These are phyloP conservation scores for Lodderomyces parapsilosis DNA, from an alignment of 1,139 yeast species.

Conservation along the genomic window DNA sequence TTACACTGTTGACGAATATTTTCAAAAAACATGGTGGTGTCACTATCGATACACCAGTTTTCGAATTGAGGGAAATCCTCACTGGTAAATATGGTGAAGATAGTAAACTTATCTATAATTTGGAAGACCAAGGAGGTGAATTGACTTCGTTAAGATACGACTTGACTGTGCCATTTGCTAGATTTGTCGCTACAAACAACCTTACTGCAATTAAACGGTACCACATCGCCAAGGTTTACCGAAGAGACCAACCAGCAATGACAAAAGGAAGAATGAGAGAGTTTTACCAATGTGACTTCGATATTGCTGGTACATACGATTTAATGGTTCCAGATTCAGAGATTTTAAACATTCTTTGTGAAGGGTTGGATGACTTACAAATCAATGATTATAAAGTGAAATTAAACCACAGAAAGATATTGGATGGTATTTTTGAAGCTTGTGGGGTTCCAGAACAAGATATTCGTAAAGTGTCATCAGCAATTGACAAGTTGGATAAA, in stretches of 20 bases:
- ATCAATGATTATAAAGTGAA: slow-evolving; percentile 87
- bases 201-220: slow-evolving; percentile 86
- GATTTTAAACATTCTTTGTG: slow-evolving; percentile 73
- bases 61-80: slow-evolving; percentile 89
- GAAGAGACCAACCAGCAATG: slow-evolving; percentile 99
- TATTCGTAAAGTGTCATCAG: slow-evolving; percentile 88
- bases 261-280: slow-evolving; percentile 99
- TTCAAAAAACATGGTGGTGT: slow-evolving; percentile 98
- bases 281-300: slow-evolving; percentile 97
- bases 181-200: slow-evolving; percentile 94
- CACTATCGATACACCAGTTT: slow-evolving; percentile 96
- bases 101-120: slow-evolving; percentile 88
- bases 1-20: slow-evolving; percentile 63
- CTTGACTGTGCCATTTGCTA: slow-evolving; percentile 95
- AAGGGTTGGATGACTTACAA: slow-evolving; percentile 81
- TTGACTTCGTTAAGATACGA: slow-evolving; percentile 92
- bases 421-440: slow-evolving; percentile 92
- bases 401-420: slow-evolving; percentile 89
- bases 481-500: slow-evolving; percentile 95
- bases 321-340: slow-evolving; percentile 97
- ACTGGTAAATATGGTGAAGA: slow-evolving; percentile 99
- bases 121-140: slow-evolving; percentile 99
- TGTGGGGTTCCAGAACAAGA: slow-evolving; percentile 95
- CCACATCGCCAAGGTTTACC: slow-evolving; percentile 95
- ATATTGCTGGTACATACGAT: slow-evolving; percentile 89